Evolutionary conservation across 1,284 basidiomycete genomes (phyloP).

Genomic region (Sanghuangporus sanghuang): DNA sequence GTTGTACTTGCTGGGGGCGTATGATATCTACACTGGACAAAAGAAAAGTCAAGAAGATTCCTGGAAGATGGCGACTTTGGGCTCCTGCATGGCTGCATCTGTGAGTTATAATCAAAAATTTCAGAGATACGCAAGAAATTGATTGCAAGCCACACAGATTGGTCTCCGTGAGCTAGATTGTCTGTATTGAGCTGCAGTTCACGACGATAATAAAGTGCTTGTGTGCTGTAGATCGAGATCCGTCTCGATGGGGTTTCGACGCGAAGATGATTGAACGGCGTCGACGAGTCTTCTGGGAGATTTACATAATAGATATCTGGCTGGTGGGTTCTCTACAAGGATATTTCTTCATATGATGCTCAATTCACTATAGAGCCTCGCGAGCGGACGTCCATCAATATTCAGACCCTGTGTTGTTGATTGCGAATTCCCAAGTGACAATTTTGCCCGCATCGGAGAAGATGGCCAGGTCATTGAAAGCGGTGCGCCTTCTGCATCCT

Average conservation of each 20-base stretch:
- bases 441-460: not conserved
- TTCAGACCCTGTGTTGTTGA: conserved; percentile 2
- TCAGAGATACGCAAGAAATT: not conserved
- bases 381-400: conserved; percentile 6
- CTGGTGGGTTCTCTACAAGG: not conserved
- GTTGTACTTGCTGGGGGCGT: conserved; percentile 11
- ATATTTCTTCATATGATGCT: not conserved
- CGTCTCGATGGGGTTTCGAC: conserved; percentile 5
- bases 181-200: not conserved
- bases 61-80: conserved; percentile 15
- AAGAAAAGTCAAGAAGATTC: conserved; percentile 8
- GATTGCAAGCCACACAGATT: conserved; percentile 12
- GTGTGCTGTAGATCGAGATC: conserved; percentile 12
- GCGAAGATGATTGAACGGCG: conserved; percentile 6
- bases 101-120: conserved; percentile 14
- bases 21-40: conserved; percentile 3
- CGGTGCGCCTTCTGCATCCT: not conserved
- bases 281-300: conserved; percentile 11
- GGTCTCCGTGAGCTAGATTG: conserved; percentile 17
- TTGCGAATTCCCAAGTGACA: conserved; percentile 14
- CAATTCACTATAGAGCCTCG: not conserved
- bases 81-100: conserved; percentile 14
- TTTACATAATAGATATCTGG: not conserved
- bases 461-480: conserved; percentile 1
- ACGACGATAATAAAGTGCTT: not conserved